Percentiles rank a stretch among this genome's conserved stretches.
phyloP scores from a whole-genome alignment of 108 stramenopile genomes.

The Poteriospumella lacustris region DNA sequence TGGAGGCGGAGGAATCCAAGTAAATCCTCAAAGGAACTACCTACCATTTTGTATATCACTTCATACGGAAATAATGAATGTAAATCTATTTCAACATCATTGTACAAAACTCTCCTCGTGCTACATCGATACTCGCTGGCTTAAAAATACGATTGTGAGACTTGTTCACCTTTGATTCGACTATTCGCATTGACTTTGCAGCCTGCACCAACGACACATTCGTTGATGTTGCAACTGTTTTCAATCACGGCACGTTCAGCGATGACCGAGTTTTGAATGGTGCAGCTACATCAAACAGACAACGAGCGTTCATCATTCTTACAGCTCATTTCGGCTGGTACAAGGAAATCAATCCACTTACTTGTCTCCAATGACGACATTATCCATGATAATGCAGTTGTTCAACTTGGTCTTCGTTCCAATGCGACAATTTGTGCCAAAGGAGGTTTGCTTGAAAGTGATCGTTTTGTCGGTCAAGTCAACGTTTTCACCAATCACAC shows the following conservation, averaged over 20 bases:
- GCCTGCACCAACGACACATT: background rate
- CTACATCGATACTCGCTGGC: no score
- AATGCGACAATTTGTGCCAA: background rate
- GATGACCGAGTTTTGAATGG: conserved; percentile 22
- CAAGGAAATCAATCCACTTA: conserved; percentile 9
- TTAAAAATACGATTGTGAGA: no score
- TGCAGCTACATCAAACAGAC: background rate
- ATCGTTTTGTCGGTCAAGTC: background rate
- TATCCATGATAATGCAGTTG: conserved; percentile 25
- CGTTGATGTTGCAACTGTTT: conserved; percentile 22
- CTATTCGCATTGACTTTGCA: background rate
- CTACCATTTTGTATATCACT: no score
- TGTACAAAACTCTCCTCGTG: no score
- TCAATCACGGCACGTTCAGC: conserved; percentile 9
- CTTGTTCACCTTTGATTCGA: background rate
- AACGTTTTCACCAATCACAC: background rate
- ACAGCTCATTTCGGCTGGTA: background rate
- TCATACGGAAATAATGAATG: no score
- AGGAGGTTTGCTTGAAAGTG: conserved; percentile 26
- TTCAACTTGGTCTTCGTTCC: conserved; percentile 13
- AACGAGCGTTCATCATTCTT: background rate
- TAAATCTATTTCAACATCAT: no score
- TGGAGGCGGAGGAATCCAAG: no score
- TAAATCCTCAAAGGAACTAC: no score
- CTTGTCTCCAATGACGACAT: conserved; percentile 24